phyloP scores from a whole-genome alignment of 257 asterid genomes.

The Plantago elongata region DNA sequence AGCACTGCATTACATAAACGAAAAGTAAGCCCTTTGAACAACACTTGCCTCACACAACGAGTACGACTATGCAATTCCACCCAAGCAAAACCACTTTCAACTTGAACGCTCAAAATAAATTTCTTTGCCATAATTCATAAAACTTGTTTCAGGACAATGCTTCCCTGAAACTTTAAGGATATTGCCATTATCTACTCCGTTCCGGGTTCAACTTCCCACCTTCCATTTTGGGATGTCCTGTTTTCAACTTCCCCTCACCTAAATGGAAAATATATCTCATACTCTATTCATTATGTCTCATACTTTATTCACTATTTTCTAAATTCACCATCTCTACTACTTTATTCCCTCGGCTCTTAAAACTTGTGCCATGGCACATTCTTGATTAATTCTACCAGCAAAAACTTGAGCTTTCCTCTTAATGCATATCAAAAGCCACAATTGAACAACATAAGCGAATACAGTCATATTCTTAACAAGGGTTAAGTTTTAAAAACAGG shows the following conservation, averaged over 20 bases:
- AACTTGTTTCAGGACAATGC: not conserved
- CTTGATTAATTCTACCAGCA: no score
- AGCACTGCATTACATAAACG: constrained; percentile 49
- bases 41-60: not conserved
- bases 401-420: no score
- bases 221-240: no score
- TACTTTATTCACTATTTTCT: no score
- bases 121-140: not conserved
- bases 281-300: no score
- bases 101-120: not conserved
- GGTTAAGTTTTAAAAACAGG: not conserved
- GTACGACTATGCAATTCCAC: not conserved
- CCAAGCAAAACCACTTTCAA: not conserved
- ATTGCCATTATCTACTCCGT: not conserved
- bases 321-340: no score
- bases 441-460: not conserved
- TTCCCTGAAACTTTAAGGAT: not conserved
- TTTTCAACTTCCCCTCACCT: no score
- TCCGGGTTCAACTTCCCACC: no score
- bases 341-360: no score
- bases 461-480: not conserved
- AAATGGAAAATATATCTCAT: no score
- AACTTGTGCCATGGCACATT: no score
- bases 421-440: no score
- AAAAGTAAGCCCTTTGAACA: not conserved